Conservation (phyloP, 768 basidiomycete species). For the Sporobolomyces roseus region DNA sequence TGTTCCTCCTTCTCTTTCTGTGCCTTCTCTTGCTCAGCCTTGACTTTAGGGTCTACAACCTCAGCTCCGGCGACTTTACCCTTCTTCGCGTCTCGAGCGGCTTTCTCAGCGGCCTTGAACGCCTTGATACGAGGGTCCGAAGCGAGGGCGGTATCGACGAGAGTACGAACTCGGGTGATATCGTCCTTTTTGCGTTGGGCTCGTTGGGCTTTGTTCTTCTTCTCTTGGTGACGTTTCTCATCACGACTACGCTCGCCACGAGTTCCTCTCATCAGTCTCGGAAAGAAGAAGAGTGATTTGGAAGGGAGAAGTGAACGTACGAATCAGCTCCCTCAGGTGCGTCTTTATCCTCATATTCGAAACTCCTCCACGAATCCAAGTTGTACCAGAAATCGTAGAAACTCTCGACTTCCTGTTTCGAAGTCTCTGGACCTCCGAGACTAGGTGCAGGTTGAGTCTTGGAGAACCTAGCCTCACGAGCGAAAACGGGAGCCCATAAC, state of each 20-base stretch:
- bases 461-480: slow-evolving; percentile 89
- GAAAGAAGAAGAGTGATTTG: neutral
- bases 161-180: slow-evolving; percentile 74
- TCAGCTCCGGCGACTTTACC: slow-evolving; percentile 45
- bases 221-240: slow-evolving; percentile 97
- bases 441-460: slow-evolving; percentile 72
- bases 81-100: slow-evolving; percentile 77
- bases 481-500: slow-evolving; percentile 74
- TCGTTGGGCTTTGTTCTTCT: slow-evolving; percentile 98
- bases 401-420: slow-evolving; percentile 76
- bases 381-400: slow-evolving; percentile 99
- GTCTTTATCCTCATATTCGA: slow-evolving; percentile 98
- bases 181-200: slow-evolving; percentile 96
- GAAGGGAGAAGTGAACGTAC: slow-evolving; percentile 53
- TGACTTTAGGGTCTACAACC: slow-evolving; percentile 51
- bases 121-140: slow-evolving; percentile 93
- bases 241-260: slow-evolving; percentile 64
- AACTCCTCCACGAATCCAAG: slow-evolving; percentile 96
- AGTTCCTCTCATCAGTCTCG: neutral
- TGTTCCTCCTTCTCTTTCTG: slow-evolving; percentile 58
- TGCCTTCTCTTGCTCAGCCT: slow-evolving; percentile 55
- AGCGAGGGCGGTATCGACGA: slow-evolving; percentile 78
- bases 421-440: slow-evolving; percentile 65
- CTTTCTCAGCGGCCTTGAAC: slow-evolving; percentile 95
- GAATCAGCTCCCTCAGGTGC: slow-evolving; percentile 95